Base-by-base conservation (phyloP, 2,329 filamentous ascomycete species). In the Colletotrichum tabaci region DNA sequence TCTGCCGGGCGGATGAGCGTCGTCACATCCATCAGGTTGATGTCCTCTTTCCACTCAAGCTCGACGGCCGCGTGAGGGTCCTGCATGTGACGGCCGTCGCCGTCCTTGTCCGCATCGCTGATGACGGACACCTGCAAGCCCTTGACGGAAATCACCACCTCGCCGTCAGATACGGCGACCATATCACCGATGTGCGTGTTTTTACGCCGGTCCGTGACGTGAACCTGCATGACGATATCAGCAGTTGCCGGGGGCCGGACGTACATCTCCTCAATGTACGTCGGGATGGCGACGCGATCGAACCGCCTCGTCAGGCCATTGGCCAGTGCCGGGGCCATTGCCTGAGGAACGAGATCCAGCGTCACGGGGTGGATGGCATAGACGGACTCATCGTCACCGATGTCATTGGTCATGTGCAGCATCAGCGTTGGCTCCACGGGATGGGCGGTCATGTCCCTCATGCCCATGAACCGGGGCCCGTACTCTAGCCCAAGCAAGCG, bases 401-500 rank as follows among this genome's bases (percentile, higher is more conserved):
- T 2, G 40, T 42, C 40, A 13, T 42, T 42, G 40, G 8, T 42
- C 40, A 42, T 42, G 40, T 42, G 35, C 23, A 35, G 23, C 52
- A 35, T 35, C 15, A 55, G 52, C 52, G 23, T 23, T 12, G 23
- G 23, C 23, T 35, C 35, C 52, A 55, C 23, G n/a, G 52, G 52
- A 35, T 55, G 23, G 23, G 52, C 52, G 10, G 52, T 30, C 52
- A 55, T 55, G 52, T 55, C 23, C 58, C 86, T 84, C 52, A 55
- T 23, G 23, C 23, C 23, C n/a, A 35, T 55, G 26, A 55, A 55
- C 23, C 52, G 52, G 23, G 52, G 23, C 23, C 52, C 52, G 23
- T 55, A 55, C 18, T 38, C 23, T 18, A 55, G 52, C 23, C 52
- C 52, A 35, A 55, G 52, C 2, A 18, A 55, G 52, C 52, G 52